Base-by-base conservation (phyloP, 768 basidiomycete species). In the Boletus sp. region DNA sequence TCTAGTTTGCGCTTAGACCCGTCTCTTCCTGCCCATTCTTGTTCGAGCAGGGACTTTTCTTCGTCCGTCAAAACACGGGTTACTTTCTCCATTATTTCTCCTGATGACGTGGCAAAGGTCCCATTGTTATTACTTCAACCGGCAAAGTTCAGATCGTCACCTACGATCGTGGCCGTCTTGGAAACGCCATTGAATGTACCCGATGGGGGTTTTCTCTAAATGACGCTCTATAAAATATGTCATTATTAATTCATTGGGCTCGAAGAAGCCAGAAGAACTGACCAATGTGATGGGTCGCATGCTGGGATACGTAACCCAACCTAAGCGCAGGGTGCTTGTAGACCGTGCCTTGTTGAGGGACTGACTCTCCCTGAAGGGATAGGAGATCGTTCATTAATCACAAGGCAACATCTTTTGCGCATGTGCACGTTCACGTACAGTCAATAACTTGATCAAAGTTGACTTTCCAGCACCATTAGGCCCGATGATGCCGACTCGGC, bases 171-270 rank as follows among this genome's bases (percentile, higher is more conserved):
- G 90, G 48, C 95, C 96, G 73, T 97, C 95, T 71, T 98, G 95
- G 84, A 94, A 98, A 65, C 95, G 90, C 95, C 95, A 98, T 76
- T 97, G 94, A 66, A 98, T 97, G 69, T 98, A 98, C 53, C 88
- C 89, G 58, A 95, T 91, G 28, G 96, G 92, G 5, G 94, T 96
- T 78, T 98, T 97, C 75, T 96, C 94, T 44, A 98, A 73, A 77
- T 98, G 95, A 65, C 84, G 88, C 71, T 96, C 92, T 90, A 70
- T 58, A 24, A 36, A 54, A 56, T 24, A 44, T 48, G 18, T 47
- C 49, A 55, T 74, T 47, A 70, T 55, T 50, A 55, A 65, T 70
- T 61, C 52, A 64, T 44, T 28, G 24, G 14, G 7, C 39, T 42
- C 12, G 56, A 39, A 47, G 47, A 65, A 62, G 51, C 55, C 33